phyloP scores from a whole-genome alignment of 1,284 basidiomycete genomes.

The Porogramme epimiltina region DNA sequence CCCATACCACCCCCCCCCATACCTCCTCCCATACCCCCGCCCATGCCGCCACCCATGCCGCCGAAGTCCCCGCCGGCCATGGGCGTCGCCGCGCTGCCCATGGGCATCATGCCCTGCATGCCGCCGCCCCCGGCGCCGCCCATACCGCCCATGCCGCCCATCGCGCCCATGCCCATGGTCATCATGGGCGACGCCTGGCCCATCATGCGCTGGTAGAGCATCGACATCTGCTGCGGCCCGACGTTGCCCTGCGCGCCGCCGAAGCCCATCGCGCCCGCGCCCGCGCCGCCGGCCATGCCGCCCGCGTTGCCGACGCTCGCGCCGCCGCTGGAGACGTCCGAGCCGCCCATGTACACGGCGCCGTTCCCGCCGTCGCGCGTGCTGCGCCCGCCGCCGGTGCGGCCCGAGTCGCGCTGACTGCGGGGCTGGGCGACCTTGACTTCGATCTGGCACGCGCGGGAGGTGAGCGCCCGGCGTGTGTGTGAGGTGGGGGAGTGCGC shows the following conservation, averaged over 20 bases:
- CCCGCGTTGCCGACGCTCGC: slow-evolving; percentile 6
- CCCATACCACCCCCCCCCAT: no score
- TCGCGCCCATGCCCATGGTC: slow-evolving; percentile 23
- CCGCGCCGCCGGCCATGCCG: slow-evolving; percentile 19
- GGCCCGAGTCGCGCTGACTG: slow-evolving; percentile 59
- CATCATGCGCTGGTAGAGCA: slow-evolving; percentile 61
- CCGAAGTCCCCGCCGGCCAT: slow-evolving; percentile 22
- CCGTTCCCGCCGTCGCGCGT: slow-evolving; percentile 24
- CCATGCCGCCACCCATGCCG: slow-evolving; percentile 35
- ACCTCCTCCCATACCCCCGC: slow-evolving; percentile 34
- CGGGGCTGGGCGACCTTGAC: slow-evolving; percentile 85
- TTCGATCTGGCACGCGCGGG: slow-evolving; percentile 66
- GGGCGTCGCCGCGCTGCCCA: slow-evolving; percentile 17
- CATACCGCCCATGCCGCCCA: slow-evolving; percentile 18
- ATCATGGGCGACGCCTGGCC: slow-evolving; percentile 42
- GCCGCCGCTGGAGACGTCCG: slow-evolving; percentile 4
- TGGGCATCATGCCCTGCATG: slow-evolving; percentile 21
- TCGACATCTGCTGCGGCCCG: slow-evolving; percentile 51
- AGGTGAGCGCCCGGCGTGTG: no score
- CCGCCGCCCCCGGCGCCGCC: slow-evolving; percentile 5
- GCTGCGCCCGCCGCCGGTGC: slow-evolving; percentile 25
- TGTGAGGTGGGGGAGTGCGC: not conserved
- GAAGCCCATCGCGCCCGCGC: slow-evolving; percentile 22
- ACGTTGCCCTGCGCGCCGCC: slow-evolving; percentile 32
- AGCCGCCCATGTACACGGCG: slow-evolving; percentile 14